Evolutionary conservation across 2,329 filamentous ascomycete genomes (phyloP), one percentile per base, ranked within the genome.

Genomic region (Cadophora luteo-olivacea): DNA sequence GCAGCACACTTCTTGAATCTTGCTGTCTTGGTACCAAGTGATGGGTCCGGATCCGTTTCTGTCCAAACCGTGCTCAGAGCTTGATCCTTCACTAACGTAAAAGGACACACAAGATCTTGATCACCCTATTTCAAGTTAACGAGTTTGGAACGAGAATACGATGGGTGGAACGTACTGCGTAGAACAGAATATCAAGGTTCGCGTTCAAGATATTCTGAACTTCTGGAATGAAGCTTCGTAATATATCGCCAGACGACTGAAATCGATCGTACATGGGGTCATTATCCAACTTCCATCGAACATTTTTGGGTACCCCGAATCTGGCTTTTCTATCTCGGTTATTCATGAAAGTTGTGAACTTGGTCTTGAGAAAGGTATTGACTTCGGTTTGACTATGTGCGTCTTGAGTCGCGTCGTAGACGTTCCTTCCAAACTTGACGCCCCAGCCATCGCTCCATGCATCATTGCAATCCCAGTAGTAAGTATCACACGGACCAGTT

Each of bases 21-120:
- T 70, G 62, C 72, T 72, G 41, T 73, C 61, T 57, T 74, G 69
- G 60, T 74, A 72, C 54, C 67, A 72, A 52, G 52, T n/a, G 29
- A 7, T 55, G 52, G 25, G n/a, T 55, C 52, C 33, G 52, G 25
- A n/a, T 55, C 52, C 2, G 11, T 9, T 69, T 72, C 16, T 16
- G 48, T 55, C 72, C 73, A 48, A 68, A 71, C 14, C 3, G 29
- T 55, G 14, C 16, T 29, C 25, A n/a, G 14, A 55, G 52, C 52
- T 55, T 16, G 32, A n/a, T 33, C 52, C 29, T 55, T 55, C 6
- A 55, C 52, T 12, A 55, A 6, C 29, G 52, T 55, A 9, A 33
- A 55, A 49, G 41, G 33, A 69, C 14, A 54, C 72, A 74, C n/a
- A 71, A 72, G 55, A 51, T 55, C 48, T 70, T 68, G n/a, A 74